Evolutionary conservation across 345 rosid species (phyloP).

Genomic region (Dovyalis caffra): DNA sequence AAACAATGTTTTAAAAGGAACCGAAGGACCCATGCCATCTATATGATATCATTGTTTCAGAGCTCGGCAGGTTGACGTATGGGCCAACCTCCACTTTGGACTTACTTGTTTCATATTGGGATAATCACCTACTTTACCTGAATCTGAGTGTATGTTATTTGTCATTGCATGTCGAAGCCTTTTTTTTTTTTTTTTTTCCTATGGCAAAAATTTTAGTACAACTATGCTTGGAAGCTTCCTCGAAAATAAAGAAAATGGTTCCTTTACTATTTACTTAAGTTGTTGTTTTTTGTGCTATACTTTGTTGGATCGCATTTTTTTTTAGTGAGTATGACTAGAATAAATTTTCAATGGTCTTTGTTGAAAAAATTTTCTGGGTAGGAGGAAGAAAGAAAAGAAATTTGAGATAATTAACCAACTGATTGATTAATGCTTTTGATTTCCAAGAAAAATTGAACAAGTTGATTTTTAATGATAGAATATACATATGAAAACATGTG

Average conservation of each 20-base stretch:
- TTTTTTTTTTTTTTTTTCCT: no score
- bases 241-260: no score
- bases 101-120: not conserved
- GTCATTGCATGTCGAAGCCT: not conserved
- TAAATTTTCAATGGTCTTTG: no score
- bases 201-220: not conserved
- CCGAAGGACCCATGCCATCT: conserved; percentile 27
- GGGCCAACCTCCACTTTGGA: conserved; percentile 21
- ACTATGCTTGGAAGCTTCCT: not conserved
- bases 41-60: conserved; percentile 16
- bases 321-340: no score
- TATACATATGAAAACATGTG: not conserved
- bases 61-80: conserved; percentile 20
- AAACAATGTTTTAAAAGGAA: not conserved
- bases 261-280: no score
- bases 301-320: no score
- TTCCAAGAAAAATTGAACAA: not conserved
- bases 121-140: no score
- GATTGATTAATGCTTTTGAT: not conserved
- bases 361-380: no score
- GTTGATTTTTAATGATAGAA: conserved; percentile 2
- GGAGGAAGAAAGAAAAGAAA: not conserved
- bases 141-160: no score
- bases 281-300: no score
- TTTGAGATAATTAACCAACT: not conserved